These are phyloP conservation scores for Vicia sativa DNA, from an alignment of 306 rosid genomes.

Conservation along the genomic window DNA sequence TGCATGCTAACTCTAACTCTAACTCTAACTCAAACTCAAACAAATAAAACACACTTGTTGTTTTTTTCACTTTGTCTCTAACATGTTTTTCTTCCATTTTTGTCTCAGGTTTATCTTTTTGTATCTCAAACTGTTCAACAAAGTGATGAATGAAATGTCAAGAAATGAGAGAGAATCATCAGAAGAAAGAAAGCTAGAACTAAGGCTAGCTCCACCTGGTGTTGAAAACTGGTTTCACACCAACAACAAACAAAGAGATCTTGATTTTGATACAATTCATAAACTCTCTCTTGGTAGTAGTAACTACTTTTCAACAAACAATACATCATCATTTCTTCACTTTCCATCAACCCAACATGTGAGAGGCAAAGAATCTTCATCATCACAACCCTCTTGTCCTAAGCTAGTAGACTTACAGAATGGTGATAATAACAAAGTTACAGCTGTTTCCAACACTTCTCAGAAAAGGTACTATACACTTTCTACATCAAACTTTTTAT, in stretches of 20 bases:
- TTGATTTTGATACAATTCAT: constrained; percentile 34
- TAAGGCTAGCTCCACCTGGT: constrained; percentile 90
- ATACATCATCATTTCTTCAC: constrained; percentile 49
- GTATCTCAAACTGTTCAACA: too few species aligned
- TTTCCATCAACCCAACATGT: constrained; percentile 45
- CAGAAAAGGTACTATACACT: constrained; percentile 79
- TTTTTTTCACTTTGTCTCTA: not conserved
- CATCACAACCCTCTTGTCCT: constrained; percentile 53
- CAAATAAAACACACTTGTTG: too few species aligned
- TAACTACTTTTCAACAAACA: constrained; percentile 45
- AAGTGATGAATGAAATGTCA: constrained; percentile 58
- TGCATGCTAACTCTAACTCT: too few species aligned
- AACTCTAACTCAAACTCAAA: too few species aligned
- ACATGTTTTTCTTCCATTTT: not conserved
- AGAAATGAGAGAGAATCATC: constrained; percentile 56
- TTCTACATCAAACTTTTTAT: constrained; percentile 18
- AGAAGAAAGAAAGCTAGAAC: constrained; percentile 84
- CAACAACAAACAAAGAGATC: constrained; percentile 37
- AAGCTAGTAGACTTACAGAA: constrained; percentile 59
- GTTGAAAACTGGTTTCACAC: constrained; percentile 57
- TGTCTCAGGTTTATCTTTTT: not conserved
- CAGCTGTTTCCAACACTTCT: constrained; percentile 85
- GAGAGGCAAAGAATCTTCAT: constrained; percentile 42
- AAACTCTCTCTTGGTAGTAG: constrained; percentile 52
- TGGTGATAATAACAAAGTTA: constrained; percentile 46